Evolutionary conservation across 768 basidiomycete species (phyloP).

Genomic region (Hydnum rufescens): DNA sequence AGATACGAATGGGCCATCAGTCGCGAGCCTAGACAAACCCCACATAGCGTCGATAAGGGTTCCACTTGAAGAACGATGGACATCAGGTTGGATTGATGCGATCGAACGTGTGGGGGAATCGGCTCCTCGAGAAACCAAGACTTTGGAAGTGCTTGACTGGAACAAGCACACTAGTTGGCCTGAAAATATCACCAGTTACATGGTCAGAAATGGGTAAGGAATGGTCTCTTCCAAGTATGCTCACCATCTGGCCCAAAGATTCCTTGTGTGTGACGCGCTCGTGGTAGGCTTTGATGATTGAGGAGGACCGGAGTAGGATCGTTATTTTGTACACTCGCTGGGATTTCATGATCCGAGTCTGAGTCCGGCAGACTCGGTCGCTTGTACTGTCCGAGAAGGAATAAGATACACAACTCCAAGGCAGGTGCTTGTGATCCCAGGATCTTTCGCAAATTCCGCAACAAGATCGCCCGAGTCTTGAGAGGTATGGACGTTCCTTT

Average conservation of each 20-base stretch:
- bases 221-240: too few relatives aligned
- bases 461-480: conserved; percentile 55
- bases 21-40: conserved; percentile 8
- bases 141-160: conserved; percentile 13
- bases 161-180: conserved; percentile 81
- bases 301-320: neutral
- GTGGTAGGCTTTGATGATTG: conserved; percentile 41
- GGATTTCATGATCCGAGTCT: conserved; percentile 13
- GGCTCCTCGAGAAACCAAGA: conserved; percentile 16
- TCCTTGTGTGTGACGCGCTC: conserved; percentile 72
- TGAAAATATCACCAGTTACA: conserved; percentile 16
- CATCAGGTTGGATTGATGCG: neutral
- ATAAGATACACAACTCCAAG: conserved; percentile 64
- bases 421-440: conserved; percentile 61
- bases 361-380: conserved; percentile 16
- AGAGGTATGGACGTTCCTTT: conserved; percentile 53
- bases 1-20: conserved; percentile 5
- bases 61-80: conserved; percentile 2
- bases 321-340: neutral
- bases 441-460: conserved; percentile 53
- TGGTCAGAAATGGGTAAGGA: neutral
- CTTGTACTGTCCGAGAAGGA: conserved; percentile 39
- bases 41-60: conserved; percentile 8
- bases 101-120: conserved; percentile 9
- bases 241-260: conserved; percentile 76